Evolutionary conservation across 108 stramenopile genomes (phyloP).

Genomic region (Tribonema minus): DNA sequence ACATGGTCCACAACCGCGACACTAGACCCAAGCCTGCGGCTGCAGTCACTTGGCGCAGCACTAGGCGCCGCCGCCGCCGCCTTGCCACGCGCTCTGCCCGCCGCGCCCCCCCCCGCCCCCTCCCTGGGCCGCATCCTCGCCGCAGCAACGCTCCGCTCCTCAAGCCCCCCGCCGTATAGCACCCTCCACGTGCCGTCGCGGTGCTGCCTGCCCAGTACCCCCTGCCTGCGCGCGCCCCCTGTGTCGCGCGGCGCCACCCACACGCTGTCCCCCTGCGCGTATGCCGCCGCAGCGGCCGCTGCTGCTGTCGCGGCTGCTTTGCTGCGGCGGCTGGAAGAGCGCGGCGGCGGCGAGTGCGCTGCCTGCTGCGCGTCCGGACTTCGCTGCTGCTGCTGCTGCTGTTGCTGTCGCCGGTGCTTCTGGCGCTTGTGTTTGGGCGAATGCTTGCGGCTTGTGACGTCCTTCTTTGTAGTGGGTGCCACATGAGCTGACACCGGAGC

Average conservation of each 20-base stretch:
- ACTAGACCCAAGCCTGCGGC: no score
- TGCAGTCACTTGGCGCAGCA: neutral
- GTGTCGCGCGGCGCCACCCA: neutral
- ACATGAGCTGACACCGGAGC: no score
- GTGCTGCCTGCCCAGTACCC: constrained; percentile 9
- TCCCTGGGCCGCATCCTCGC: constrained; percentile 12
- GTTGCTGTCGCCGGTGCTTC: neutral
- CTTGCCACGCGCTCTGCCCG: neutral
- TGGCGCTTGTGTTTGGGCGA: neutral
- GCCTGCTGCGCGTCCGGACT: neutral
- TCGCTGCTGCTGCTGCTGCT: neutral
- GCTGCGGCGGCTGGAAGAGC: neutral
- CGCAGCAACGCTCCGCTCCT: constrained; percentile 6
- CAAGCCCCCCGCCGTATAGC: constrained; percentile 25
- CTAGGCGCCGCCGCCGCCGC: neutral
- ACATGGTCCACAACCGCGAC: no score
- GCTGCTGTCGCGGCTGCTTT: neutral
- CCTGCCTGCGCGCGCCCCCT: no score
- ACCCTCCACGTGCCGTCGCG: constrained; percentile 35
- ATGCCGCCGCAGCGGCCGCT: neutral
- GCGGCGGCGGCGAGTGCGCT: neutral
- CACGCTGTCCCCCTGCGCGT: neutral
- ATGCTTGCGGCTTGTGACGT: no score
- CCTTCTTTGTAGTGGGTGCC: no score
- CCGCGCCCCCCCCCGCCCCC: neutral